Evolutionary conservation across 2,329 filamentous ascomycete species (phyloP), one percentile per base, ranked within the genome.

Genomic region (Diaporthe citri): DNA sequence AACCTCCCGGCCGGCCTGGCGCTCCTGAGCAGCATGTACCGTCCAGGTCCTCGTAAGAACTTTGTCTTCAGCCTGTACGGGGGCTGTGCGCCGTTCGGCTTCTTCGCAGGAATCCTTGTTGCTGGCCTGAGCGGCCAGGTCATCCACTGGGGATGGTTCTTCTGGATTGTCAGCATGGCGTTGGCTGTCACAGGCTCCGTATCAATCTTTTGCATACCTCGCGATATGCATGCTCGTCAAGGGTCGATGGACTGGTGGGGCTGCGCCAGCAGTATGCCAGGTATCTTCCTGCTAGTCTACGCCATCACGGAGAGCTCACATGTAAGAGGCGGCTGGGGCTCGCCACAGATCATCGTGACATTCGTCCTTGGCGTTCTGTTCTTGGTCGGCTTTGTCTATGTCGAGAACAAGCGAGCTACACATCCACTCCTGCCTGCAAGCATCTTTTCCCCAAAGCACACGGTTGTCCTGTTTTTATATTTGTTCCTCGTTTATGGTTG

Each of bases 251-350:
- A 93, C 79, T 93, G 90, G 88, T 82, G 85, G 55, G 92, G 92
- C 1, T 84, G 87, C 13, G 78, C 83, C 2, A 85, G 90, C 17
- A 90, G 90, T 10, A 85, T 92, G 4, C 83, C 85, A 0, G 92
- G 91, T 0, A 82, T 93, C 3, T 86, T 93, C 13, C 84, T 94
- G 20, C 84, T 93, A 78, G 90, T 93, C 3, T 94, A 92, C 78
- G 90, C 92, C 1, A 87, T 95, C 72, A 93, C 92, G 1, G 90
- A 93, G 74, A 90, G 89, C 48, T 88, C 90, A 0, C 90, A 93
- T 80, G 91, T 91, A 1, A 85, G 88, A 0, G 79, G 88, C 6
- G 88, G 90, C 12, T 94, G 93, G 93, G 85, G 82, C 39, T 92
- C 91, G 2, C 90, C 91, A 0, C 93, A 94, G 76, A 92, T 94